Evolutionary conservation across 805 yeast species (phyloP).

Genomic region (Teunomyces cretensis): DNA sequence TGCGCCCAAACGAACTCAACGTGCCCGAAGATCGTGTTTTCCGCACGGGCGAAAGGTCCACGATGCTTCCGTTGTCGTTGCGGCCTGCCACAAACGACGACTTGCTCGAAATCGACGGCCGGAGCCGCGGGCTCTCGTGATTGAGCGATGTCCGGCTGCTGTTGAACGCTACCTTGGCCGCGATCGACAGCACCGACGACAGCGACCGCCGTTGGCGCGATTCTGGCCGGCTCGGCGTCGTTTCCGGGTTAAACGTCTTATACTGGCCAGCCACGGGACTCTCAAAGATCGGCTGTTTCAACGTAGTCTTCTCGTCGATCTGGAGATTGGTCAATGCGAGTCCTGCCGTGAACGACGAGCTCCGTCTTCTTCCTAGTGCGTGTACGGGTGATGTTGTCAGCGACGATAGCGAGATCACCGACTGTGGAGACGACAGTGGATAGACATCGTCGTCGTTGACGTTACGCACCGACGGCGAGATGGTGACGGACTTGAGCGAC

Average conservation of each 20-base stretch:
- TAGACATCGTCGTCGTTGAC: background rate
- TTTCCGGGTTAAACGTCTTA: too few relatives aligned
- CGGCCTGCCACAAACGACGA: slow-evolving; percentile 4
- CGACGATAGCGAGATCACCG: slow-evolving; percentile 10
- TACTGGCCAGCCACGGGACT: too few relatives aligned
- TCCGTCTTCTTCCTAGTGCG: slow-evolving; percentile 9
- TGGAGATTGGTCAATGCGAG: background rate
- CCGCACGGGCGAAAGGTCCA: slow-evolving; percentile 12
- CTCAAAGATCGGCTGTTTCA: background rate
- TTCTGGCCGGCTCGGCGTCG: too few relatives aligned
- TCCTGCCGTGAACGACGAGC: slow-evolving; percentile 11
- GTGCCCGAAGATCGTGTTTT: slow-evolving; percentile 20
- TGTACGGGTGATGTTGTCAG: slow-evolving; percentile 4
- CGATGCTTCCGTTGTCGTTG: slow-evolving; percentile 5
- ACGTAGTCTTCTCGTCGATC: background rate
- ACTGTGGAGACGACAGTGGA: slow-evolving; percentile 18
- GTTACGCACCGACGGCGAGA: slow-evolving; percentile 33
- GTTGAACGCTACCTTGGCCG: slow-evolving; percentile 27
- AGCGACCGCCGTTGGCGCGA: slow-evolving; percentile 5
- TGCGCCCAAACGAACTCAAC: background rate
- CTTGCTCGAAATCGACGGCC: slow-evolving; percentile 13
- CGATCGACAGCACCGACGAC: slow-evolving; percentile 22
- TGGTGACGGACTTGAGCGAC: slow-evolving; percentile 39
- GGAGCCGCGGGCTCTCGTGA: slow-evolving; percentile 9
- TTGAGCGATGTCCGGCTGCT: slow-evolving; percentile 19